These are phyloP conservation scores for Beauveria bassiana DNA, from an alignment of 2,329 filamentous ascomycete species.

Conservation along the genomic window DNA sequence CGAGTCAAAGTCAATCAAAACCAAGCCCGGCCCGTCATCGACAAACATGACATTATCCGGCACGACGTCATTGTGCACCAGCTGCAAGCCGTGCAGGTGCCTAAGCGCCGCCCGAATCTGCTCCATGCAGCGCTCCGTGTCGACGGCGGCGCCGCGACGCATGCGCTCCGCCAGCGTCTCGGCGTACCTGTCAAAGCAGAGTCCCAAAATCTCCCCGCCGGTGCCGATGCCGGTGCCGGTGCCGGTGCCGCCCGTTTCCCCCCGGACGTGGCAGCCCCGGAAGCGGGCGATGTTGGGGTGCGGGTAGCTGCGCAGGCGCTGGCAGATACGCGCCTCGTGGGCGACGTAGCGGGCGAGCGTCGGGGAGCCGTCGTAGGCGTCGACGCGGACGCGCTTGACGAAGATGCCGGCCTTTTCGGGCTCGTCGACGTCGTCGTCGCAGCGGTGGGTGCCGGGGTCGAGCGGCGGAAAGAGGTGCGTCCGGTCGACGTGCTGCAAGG, in stretches of 20 bases:
- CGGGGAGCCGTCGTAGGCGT: background rate
- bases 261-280: background rate
- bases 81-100: background rate
- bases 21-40: background rate
- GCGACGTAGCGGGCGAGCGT: background rate
- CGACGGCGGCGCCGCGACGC: background rate
- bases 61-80: background rate
- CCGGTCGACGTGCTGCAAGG: background rate
- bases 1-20: background rate
- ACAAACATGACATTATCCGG: conserved; percentile 1
- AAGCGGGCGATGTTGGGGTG: background rate
- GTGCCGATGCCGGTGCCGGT: too few relatives aligned
- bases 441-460: background rate
- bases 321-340: conserved; percentile 1
- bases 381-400: background rate
- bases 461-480: background rate
- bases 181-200: background rate
- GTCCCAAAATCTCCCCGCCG: background rate
- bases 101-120: background rate
- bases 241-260: too few relatives aligned
- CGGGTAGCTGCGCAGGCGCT: background rate
- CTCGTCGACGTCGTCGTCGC: background rate
- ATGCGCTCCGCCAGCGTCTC: conserved; percentile 2
- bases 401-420: background rate
- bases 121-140: background rate